Evolutionary conservation across 2,329 filamentous ascomycete species (phyloP).

Genomic region (Ampelomyces quisqualis): DNA sequence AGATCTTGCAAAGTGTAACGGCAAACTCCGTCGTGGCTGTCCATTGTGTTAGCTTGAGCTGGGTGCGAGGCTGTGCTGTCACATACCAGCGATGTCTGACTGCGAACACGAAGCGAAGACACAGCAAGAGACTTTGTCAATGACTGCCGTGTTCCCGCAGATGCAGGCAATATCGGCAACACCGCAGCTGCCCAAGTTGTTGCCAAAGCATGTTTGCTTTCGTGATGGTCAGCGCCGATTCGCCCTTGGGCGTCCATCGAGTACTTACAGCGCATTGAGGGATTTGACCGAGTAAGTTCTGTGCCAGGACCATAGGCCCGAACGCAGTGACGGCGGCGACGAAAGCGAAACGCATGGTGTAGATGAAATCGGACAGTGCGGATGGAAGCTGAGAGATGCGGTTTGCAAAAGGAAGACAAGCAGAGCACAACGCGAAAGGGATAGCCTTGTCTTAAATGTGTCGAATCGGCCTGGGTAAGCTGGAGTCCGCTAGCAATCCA

Average conservation of each 20-base stretch:
- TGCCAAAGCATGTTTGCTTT: constrained; percentile 42
- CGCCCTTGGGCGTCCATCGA: neutral
- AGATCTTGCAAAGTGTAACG: constrained; percentile 42
- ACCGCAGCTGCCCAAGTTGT: constrained; percentile 43
- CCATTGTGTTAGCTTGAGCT: constrained; percentile 39
- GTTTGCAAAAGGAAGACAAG: neutral
- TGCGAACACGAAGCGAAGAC: constrained; percentile 44
- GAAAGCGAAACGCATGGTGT: constrained; percentile 32
- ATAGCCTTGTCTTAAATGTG: neutral
- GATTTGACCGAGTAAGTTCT: constrained; percentile 23
- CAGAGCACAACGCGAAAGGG: neutral
- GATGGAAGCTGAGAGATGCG: neutral
- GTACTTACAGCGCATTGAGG: constrained; percentile 32
- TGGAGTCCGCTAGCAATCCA: constrained; percentile 2
- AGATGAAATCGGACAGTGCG: neutral
- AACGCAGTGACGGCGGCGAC: constrained; percentile 26
- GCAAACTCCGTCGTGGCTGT: constrained; percentile 48
- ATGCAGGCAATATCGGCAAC: constrained; percentile 48
- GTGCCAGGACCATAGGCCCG: constrained; percentile 28
- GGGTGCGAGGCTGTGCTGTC: neutral
- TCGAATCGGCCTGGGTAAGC: neutral
- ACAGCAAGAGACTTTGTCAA: constrained; percentile 48
- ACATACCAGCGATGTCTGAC: constrained; percentile 25
- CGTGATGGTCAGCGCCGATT: neutral
- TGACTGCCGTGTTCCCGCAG: constrained; percentile 42